phyloP scores from a whole-genome alignment of 202 grass and related monocot species.

The Carex arenaria region DNA sequence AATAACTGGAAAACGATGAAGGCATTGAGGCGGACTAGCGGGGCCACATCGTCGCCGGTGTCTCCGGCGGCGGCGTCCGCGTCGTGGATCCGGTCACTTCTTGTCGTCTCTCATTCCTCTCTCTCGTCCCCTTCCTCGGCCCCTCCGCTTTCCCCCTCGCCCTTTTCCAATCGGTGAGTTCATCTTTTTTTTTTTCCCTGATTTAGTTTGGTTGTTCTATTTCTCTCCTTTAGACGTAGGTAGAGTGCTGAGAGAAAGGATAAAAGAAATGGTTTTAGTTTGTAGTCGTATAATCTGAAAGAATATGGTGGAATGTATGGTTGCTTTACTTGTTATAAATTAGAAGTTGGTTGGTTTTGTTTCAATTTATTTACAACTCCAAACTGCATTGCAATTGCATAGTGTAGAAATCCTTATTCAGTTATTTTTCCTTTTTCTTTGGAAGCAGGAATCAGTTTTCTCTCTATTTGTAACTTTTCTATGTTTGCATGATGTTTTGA shows the following conservation, averaged over 20 bases:
- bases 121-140: slow-evolving; percentile 11
- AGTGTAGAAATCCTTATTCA: neutral
- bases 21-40: neutral
- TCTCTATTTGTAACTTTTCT: neutral
- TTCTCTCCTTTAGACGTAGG: neutral
- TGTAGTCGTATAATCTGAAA: neutral
- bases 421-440: too few relatives aligned
- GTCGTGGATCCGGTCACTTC: slow-evolving; percentile 22
- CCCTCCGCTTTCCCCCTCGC: slow-evolving; percentile 6
- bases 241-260: neutral
- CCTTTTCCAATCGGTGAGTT: slow-evolving; percentile 22
- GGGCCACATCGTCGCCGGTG: neutral
- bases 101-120: slow-evolving; percentile 21
- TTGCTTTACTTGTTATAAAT: neutral
- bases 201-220: neutral
- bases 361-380: neutral
- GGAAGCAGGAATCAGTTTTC: neutral
- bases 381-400: neutral
- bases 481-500: neutral
- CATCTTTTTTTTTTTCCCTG: neutral
- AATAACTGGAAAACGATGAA: slow-evolving; percentile 14
- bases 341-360: neutral
- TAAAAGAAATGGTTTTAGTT: neutral
- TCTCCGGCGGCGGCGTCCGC: neutral
- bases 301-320: neutral